These are phyloP conservation scores for Penicillium sp. DNA, from an alignment of 2,329 filamentous ascomycete genomes.

Conservation along the genomic window DNA sequence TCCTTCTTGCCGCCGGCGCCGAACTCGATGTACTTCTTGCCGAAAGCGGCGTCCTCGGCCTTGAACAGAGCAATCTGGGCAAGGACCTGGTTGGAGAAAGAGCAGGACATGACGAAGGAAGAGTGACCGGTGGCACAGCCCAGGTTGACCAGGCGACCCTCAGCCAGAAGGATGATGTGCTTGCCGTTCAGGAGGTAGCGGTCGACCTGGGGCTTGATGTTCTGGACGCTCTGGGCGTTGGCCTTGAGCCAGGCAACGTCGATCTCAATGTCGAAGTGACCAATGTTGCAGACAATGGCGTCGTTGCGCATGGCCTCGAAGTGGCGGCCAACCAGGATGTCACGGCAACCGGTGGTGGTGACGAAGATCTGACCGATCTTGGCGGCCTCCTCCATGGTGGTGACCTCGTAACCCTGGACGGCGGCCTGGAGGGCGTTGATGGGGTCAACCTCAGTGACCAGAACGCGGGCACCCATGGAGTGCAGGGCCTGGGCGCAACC, in stretches of 20 bases:
- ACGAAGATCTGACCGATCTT: conserved; percentile 93
- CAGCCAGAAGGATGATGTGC: conserved; percentile 97
- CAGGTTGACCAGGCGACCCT: conserved; percentile 98
- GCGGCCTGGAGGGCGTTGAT: conserved; percentile 99
- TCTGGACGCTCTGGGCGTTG: conserved; percentile 89
- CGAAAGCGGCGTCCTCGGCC: conserved; percentile 82
- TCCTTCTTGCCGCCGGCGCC: conserved; percentile 89
- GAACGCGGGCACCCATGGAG: conserved; percentile 94
- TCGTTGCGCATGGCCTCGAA: conserved; percentile 97
- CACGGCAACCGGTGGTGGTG: conserved; percentile 98
- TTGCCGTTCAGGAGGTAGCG: conserved; percentile 94
- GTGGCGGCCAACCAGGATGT: conserved; percentile 90
- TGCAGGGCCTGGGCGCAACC: conserved; percentile 94
- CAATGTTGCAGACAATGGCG: conserved; percentile 99
- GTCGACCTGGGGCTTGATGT: conserved; percentile 99
- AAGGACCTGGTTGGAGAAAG: conserved; percentile 99
- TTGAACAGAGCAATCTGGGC: conserved; percentile 99
- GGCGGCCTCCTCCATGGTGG: conserved; percentile 97
- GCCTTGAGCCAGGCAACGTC: conserved; percentile 99
- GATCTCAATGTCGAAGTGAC: conserved; percentile 99
- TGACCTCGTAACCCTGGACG: conserved; percentile 95
- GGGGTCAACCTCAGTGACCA: conserved; percentile 96
- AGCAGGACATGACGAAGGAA: conserved; percentile 99
- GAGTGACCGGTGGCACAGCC: conserved; percentile 99
- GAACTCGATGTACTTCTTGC: conserved; percentile 95